A percentile compares a stretch with the other conserved stretches of the same genome.
Evolutionary conservation across 352 stramenopile species (phyloP).

Genomic region (Lagenidium sp.): DNA sequence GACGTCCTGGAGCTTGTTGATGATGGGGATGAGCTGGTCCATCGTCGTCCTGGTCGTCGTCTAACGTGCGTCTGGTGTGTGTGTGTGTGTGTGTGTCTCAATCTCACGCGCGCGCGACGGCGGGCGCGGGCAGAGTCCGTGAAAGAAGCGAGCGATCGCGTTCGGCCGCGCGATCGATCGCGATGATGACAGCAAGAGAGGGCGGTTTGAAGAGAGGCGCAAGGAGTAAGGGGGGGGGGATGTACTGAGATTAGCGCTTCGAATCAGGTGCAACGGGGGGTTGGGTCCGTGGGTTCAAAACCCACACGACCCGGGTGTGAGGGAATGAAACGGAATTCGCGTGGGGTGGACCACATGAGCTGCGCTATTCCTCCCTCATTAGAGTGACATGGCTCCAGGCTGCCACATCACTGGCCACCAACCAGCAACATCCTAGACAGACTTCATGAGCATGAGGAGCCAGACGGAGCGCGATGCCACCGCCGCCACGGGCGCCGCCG

Average conservation of each 20-base stretch:
- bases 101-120: neutral
- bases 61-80: too few relatives aligned
- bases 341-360: conserved; percentile 8
- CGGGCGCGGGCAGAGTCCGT: neutral
- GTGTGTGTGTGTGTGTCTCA: too few relatives aligned
- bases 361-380: neutral
- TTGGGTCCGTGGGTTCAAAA: too few relatives aligned
- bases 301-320: too few relatives aligned
- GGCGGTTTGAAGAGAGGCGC: neutral
- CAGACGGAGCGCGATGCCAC: conserved; percentile 1
- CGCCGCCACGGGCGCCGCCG: neutral
- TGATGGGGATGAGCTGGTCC: conserved; percentile 99
- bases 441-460: neutral
- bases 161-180: too few relatives aligned
- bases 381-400: conserved; percentile 15
- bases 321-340: too few relatives aligned
- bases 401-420: too few relatives aligned
- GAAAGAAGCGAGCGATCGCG: neutral
- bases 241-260: conserved; percentile 4
- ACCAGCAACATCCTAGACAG: neutral
- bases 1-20: conserved; percentile 99
- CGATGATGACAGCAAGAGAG: neutral
- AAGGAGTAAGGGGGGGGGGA: neutral
- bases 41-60: too few relatives aligned
- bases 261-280: conserved; percentile 1